A percentile compares a stretch with the other conserved stretches of the same genome.
Evolutionary conservation across 2,329 filamentous ascomycete genomes (phyloP).

Genomic region (Botrytis byssoidea): DNA sequence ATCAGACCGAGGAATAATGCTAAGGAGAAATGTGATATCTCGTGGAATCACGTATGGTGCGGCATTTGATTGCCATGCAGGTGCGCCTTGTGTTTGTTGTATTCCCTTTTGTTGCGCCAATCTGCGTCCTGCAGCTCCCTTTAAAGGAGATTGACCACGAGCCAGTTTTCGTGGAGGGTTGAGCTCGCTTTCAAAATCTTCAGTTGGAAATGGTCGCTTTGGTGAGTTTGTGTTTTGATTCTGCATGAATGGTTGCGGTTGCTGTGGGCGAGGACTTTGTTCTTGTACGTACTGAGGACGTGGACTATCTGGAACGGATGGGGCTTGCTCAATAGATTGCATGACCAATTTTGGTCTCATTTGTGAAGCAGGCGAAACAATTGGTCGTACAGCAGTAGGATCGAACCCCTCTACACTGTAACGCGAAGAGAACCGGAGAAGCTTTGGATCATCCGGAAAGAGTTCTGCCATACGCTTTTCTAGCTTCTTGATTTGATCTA

Average conservation of each 20-base stretch:
- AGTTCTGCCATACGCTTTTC: slow-evolving; percentile 91
- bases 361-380: slow-evolving; percentile 79
- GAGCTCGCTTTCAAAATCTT: slow-evolving; percentile 69
- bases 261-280: slow-evolving; percentile 38
- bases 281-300: slow-evolving; percentile 35
- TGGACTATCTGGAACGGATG: slow-evolving; percentile 43
- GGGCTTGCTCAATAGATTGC: slow-evolving; percentile 53
- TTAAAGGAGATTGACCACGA: slow-evolving; percentile 88
- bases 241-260: slow-evolving; percentile 34
- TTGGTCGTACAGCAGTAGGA: slow-evolving; percentile 74
- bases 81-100: slow-evolving; percentile 50
- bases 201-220: slow-evolving; percentile 46
- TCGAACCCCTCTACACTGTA: slow-evolving; percentile 76
- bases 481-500: slow-evolving; percentile 84
- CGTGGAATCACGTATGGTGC: slow-evolving; percentile 66
- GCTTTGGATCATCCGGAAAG: slow-evolving; percentile 82
- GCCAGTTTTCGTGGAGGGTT: slow-evolving; percentile 81
- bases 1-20: slow-evolving; percentile 61
- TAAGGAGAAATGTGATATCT: slow-evolving; percentile 57
- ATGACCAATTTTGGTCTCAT: slow-evolving; percentile 63
- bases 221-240: slow-evolving; percentile 39
- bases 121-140: slow-evolving; percentile 82
- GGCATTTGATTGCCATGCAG: slow-evolving; percentile 38
- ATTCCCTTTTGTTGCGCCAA: slow-evolving; percentile 67
- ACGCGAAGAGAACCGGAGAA: slow-evolving; percentile 72